Conservation (phyloP, 108 stramenopile genomes). For the Skeletonema costatum region DNA sequence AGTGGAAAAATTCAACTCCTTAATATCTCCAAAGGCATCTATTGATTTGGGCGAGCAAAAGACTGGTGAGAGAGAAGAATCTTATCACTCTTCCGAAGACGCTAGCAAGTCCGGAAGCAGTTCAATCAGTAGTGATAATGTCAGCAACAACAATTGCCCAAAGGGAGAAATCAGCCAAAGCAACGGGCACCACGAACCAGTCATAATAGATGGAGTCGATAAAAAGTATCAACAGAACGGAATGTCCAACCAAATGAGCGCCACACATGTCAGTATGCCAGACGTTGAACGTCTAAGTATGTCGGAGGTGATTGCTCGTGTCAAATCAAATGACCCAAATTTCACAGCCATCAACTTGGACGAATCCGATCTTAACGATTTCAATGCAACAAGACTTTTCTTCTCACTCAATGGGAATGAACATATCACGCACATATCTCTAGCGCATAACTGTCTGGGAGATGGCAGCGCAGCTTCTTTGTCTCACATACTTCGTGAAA, state of each 20-base stretch:
- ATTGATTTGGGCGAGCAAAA: not conserved
- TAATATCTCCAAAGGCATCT: not conserved
- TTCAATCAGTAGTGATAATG: not conserved
- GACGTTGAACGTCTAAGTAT: not conserved
- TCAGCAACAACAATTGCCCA: not conserved
- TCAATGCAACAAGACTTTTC: slow-evolving; percentile 4
- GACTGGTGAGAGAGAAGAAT: not conserved
- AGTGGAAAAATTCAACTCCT: not conserved
- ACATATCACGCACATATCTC: slow-evolving; percentile 1
- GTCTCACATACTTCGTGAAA: not conserved
- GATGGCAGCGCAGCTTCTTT: slow-evolving; percentile 7
- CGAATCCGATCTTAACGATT: slow-evolving; percentile 6
- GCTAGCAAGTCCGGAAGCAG: not conserved
- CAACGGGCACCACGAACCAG: not conserved
- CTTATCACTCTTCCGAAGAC: not conserved
- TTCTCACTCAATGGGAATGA: not conserved
- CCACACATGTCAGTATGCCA: not conserved
- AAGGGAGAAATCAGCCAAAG: not conserved
- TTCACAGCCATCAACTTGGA: slow-evolving; percentile 15
- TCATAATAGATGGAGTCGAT: not conserved
- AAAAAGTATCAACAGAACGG: not conserved
- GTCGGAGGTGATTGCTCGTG: slow-evolving; percentile 3
- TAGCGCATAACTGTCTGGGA: not conserved
- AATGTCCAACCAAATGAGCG: not conserved
- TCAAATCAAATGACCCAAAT: not conserved